Evolutionary conservation across 2,329 filamentous ascomycete species (phyloP), one percentile per base, ranked within the genome.

Genomic region (Aspergillus costaricaensis): DNA sequence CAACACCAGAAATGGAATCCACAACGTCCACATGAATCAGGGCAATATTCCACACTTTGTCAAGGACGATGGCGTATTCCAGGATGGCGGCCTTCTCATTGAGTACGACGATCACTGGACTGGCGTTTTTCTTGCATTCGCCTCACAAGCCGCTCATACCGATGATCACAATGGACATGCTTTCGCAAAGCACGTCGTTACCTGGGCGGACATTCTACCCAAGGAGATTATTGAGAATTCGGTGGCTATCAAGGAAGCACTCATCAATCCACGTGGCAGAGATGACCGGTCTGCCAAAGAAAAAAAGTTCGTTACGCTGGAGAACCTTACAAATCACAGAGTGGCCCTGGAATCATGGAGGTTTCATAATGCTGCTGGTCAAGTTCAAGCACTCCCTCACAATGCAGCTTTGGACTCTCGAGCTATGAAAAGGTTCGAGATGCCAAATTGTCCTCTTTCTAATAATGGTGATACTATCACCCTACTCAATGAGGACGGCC

Each of bases 11-110:
- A 44, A 55, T 0, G 63, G 63, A 4, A 65, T 67, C 19, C 65
- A 67, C 14, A 58, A 67, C 23, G 43, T 65, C 1, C 65, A 67
- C 51, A 65, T 65, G 65, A 65, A 67, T 19, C 65, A 67, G 50
- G 65, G 65, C 23, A 67, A 59, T 15, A 39, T 58, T 9, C 8
- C 14, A 4, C 15, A 27, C 3, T 67, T 47, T 10, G 12, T 23
- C 12, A 5, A 7, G 2, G 65, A 67, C 21, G 58, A 65, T 17
- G 63, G 63, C 5, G 44, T 64, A 0, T 67, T 58, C 12, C 60
- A 65, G 30, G 65, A 67, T 51, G 65, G 65, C 9, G 63, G 57
- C 12, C 51, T 66, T 23, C 10, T 67, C 3, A 51, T 67, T 19
- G 32, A 62, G 19, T 60, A 59, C 23, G 30, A 39, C 10, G 38